Evolutionary conservation across 2,329 filamentous ascomycete genomes (phyloP), one percentile per base, ranked within the genome.

Genomic region (Sclerotinia sclerotiorum): DNA sequence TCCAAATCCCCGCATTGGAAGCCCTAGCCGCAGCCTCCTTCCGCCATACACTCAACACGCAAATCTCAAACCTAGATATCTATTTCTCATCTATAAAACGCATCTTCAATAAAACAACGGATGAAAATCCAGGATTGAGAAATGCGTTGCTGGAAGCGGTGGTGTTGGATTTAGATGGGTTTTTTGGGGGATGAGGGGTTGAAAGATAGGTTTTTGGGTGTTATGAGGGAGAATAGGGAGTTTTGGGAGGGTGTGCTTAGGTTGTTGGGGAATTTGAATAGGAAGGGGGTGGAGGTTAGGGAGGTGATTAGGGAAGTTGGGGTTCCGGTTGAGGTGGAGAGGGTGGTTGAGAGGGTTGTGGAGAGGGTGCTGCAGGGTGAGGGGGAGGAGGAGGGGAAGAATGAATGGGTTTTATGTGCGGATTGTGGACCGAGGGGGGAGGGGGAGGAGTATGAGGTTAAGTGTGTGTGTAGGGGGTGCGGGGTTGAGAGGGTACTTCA

Each of bases 401-500:
- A 17, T 11, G 24, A 42, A 4, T 29, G 52, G 10, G 56, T 66
- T 44, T 24, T 73, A 11, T 74, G 73, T 61, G 61, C 69, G 11
- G 68, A 73, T 6, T 74, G 73, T 69, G 73, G 72, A 21, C 68
- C 72, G 8, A 69, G 55, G n/a, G 51, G 56, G 1, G 66, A 69
- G 4, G 70, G 56, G 2, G 68, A 74, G 35, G 27, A 64, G 4
- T 74, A 74, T 65, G 64, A 67, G 15, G 54, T 72, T 42, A 55
- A 21, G 3, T 54, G 65, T 17, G 51, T 52, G 8, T 74, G 73
- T 56, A 69, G 68, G 35, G 46, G n/a, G 7, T 74, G 73, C 67
- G 71, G 72, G 2, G 29, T 66, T 0, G 78, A 81, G 2, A 76
- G 74, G 54, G 8, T 11, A 21, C 7, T 57, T 8, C 27, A 1